A percentile compares a stretch with the other conserved stretches of the same genome.
These are phyloP conservation scores for Phytophthora chlamydospora DNA, from an alignment of 352 stramenopile genomes.

Conservation along the genomic window DNA sequence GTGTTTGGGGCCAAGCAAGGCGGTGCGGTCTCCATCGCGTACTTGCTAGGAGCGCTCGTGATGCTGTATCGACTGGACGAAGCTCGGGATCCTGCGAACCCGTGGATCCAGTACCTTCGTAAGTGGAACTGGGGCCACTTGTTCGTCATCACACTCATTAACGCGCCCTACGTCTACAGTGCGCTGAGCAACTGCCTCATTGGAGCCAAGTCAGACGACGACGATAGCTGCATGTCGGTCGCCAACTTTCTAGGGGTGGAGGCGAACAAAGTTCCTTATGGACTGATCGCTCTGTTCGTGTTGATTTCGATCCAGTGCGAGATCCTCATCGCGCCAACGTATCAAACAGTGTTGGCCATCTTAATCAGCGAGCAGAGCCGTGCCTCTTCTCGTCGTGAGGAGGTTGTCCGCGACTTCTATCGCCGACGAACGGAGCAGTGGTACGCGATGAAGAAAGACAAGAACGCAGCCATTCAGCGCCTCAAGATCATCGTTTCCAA, in stretches of 20 bases:
- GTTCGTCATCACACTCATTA: slow-evolving; percentile 79
- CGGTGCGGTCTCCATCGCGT: slow-evolving; percentile 74
- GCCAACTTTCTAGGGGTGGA: slow-evolving; percentile 74
- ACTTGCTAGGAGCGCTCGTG: slow-evolving; percentile 67
- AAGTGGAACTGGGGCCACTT: slow-evolving; percentile 88
- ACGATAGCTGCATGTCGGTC: slow-evolving; percentile 66
- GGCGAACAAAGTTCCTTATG: slow-evolving; percentile 52
- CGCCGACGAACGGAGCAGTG: slow-evolving; percentile 70
- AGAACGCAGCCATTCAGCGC: slow-evolving; percentile 79
- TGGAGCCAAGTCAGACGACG: slow-evolving; percentile 23
- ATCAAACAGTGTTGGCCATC: slow-evolving; percentile 61
- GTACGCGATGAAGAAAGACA: slow-evolving; percentile 85
- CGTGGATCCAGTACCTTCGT: slow-evolving; percentile 77
- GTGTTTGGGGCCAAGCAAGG: slow-evolving; percentile 73
- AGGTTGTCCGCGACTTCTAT: slow-evolving; percentile 73
- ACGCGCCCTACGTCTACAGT: slow-evolving; percentile 63
- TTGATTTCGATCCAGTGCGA: slow-evolving; percentile 88
- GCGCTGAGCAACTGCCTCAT: slow-evolving; percentile 61
- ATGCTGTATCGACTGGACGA: slow-evolving; percentile 87
- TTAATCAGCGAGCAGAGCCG: slow-evolving; percentile 56
- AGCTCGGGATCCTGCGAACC: slow-evolving; percentile 51
- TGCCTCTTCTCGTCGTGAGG: slow-evolving; percentile 54
- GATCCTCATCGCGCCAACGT: slow-evolving; percentile 65
- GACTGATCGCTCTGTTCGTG: slow-evolving; percentile 81
- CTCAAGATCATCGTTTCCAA: slow-evolving; percentile 90